A percentile compares a stretch with the other conserved stretches of the same genome.
Evolutionary conservation across 805 yeast species (phyloP).

Genomic region (Ogataea allantospora): DNA sequence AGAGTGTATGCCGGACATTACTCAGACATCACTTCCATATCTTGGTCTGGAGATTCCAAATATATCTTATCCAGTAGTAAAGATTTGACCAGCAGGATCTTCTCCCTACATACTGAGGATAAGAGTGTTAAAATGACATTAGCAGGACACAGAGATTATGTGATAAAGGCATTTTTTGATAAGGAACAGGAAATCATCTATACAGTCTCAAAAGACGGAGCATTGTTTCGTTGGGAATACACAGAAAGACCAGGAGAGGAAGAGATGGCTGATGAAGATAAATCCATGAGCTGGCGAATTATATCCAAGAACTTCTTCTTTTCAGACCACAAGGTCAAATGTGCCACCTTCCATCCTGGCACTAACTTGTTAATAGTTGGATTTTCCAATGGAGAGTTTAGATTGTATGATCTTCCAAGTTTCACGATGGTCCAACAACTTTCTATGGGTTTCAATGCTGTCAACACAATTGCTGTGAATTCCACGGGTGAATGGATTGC

Average conservation of each 20-base stretch:
- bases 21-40: constrained; percentile 69
- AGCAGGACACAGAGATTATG: constrained; percentile 91
- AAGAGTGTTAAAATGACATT: constrained; percentile 78
- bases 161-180: constrained; percentile 82
- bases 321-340: constrained; percentile 67
- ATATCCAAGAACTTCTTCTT: constrained; percentile 72
- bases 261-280: constrained; percentile 43
- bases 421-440: constrained; percentile 80
- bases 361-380: constrained; percentile 83
- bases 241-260: constrained; percentile 52
- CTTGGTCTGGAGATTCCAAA: constrained; percentile 91
- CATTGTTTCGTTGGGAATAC: constrained; percentile 89
- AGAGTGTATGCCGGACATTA: constrained; percentile 92
- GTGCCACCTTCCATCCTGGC: constrained; percentile 78
- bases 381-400: constrained; percentile 84
- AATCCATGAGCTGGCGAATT: constrained; percentile 75
- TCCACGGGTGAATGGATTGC: constrained; percentile 94
- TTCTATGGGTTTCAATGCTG: constrained; percentile 87
- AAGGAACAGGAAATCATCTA: constrained; percentile 86
- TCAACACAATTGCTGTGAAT: constrained; percentile 79
- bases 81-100: constrained; percentile 85
- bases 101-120: constrained; percentile 69
- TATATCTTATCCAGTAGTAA: constrained; percentile 83
- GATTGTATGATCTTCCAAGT: constrained; percentile 82
- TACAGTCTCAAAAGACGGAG: constrained; percentile 93